Evolutionary conservation across 1,284 basidiomycete species (phyloP).

Genomic region (Cystobasidium sp.): DNA sequence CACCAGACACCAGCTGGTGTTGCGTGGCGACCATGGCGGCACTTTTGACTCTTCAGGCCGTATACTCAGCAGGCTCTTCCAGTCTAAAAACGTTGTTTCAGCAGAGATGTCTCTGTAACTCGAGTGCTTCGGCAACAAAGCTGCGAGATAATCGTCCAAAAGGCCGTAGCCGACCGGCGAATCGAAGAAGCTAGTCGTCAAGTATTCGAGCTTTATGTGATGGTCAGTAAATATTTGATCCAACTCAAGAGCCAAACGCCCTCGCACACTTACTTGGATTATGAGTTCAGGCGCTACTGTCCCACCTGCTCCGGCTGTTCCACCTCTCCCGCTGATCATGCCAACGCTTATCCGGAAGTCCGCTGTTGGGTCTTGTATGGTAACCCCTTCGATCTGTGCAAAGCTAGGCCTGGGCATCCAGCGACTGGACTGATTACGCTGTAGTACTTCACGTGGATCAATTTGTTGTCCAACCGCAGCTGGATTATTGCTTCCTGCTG

Average conservation of each 20-base stretch:
- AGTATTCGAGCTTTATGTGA: slow-evolving; percentile 20
- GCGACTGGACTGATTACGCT: slow-evolving; percentile 23
- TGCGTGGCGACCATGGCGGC: slow-evolving; percentile 28
- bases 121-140: slow-evolving; percentile 8
- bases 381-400: slow-evolving; percentile 33
- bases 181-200: slow-evolving; percentile 8
- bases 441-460: slow-evolving; percentile 10
- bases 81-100: slow-evolving; percentile 31
- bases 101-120: slow-evolving; percentile 18
- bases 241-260: not conserved
- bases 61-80: slow-evolving; percentile 34
- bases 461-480: not conserved
- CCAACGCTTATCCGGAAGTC: slow-evolving; percentile 30
- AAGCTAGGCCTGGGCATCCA: slow-evolving; percentile 39
- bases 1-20: slow-evolving; percentile 31
- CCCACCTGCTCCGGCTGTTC: slow-evolving; percentile 21
- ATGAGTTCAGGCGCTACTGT: slow-evolving; percentile 7
- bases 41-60: slow-evolving; percentile 7
- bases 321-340: slow-evolving; percentile 39
- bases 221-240: not conserved
- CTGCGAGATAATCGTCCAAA: slow-evolving; percentile 18
- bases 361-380: slow-evolving; percentile 12
- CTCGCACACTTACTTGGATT: slow-evolving; percentile 15
- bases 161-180: slow-evolving; percentile 2
- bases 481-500: not conserved